Conservation (phyloP, 2,329 filamentous ascomycete species). For the Exophiala sideris region DNA sequence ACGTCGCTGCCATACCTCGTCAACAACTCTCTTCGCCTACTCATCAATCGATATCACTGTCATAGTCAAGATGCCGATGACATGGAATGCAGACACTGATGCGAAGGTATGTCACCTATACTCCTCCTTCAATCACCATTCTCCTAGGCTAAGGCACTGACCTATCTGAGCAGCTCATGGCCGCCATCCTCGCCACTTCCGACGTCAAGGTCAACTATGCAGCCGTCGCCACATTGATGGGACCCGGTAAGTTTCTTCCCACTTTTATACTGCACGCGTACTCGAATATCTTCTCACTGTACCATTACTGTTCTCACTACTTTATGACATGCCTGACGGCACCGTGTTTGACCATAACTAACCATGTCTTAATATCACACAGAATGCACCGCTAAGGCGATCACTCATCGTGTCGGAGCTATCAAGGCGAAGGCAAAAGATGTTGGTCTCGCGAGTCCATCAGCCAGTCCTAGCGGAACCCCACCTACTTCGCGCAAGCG, state of each 20-base stretch:
- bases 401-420: constrained; percentile 11
- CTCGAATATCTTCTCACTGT: not conserved
- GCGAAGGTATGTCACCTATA: constrained; percentile 12
- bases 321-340: no score
- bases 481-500: not conserved
- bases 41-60: not conserved
- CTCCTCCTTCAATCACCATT: not conserved
- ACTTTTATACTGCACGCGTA: not conserved
- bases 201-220: constrained; percentile 7
- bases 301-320: not conserved
- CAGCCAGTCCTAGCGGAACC: not conserved
- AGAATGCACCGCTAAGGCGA: constrained; percentile 16
- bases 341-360: not conserved
- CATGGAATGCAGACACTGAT: constrained; percentile 17
- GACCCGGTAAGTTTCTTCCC: constrained; percentile 1
- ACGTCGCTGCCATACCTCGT: not conserved
- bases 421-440: constrained; percentile 8
- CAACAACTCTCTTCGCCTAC: not conserved
- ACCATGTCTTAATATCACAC: not conserved
- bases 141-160: not conserved
- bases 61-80: constrained; percentile 20
- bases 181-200: constrained; percentile 8
- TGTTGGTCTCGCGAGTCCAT: not conserved
- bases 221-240: constrained; percentile 8
- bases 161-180: constrained; percentile 5